Base-by-base conservation (phyloP, 2,329 filamentous ascomycete species). In the Thelonectria discophora region DNA sequence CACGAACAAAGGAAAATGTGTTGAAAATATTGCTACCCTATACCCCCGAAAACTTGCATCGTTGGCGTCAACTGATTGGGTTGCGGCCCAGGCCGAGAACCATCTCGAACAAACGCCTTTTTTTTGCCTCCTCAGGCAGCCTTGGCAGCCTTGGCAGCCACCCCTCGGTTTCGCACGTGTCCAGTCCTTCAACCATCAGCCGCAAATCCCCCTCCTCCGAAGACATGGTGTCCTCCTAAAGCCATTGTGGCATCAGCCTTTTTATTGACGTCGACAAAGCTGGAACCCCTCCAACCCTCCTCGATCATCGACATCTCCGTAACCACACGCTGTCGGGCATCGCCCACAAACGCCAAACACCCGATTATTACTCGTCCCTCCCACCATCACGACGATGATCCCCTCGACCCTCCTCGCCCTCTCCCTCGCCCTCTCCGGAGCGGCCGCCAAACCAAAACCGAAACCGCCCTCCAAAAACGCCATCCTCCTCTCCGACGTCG, bases 401-500 rank as follows among this genome's bases (percentile, higher is more conserved):
- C 58, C 70, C 54, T 50, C 67, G 50, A 60, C 54, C 11, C 12
- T 20, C n/a, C 45, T 73, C 43, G 50, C 65, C 53, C 48, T 67
- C 54, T 10, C 68, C 53, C 55, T 75, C 61, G 20, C 64, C 55
- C 65, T 75, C 40, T 70, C 73, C 15, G 46, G 68, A 51, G 54
- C 70, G 47, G 65, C 74, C 21, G 27, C 27, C 27, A 30, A 30
- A 8, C 63, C 69, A 3, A 72, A 74, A 8, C 79, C n/a, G n/a
- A n/a, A n/a, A n/a, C n/a, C n/a, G n/a, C n/a, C 21, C 6, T 6
- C 83, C 59, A 80, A 78, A 40, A 78, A 86, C 70, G 84, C 84
- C 59, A 83, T 87, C 72, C 82, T 85, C 60, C 82, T 87, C 69
- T 86, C 84, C 24, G 71, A 82, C 2, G 90, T 98, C 57, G 86